Conservation (phyloP, 129 eudicot species). For the Flaveria ramosissima region DNA sequence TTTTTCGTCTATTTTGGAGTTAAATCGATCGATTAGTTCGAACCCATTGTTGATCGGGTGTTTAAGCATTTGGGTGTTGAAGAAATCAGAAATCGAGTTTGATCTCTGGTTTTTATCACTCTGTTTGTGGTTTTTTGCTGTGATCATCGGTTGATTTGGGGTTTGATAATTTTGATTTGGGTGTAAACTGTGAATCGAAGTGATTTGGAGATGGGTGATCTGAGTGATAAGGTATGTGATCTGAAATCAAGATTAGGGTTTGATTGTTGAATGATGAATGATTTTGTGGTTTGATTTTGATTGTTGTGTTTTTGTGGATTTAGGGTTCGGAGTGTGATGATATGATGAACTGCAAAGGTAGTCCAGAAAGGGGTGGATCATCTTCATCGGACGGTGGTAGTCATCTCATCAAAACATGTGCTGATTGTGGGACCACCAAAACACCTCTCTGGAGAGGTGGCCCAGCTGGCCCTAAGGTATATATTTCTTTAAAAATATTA, state of each 20-base stretch:
- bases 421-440: constrained; percentile 89
- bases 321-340: constrained; percentile 69
- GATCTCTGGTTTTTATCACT: neutral
- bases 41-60: too few species aligned
- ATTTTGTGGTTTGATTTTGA: neutral
- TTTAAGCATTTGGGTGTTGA: too few species aligned
- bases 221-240: constrained; percentile 76
- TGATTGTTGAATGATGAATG: neutral
- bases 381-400: constrained; percentile 45
- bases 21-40: too few species aligned
- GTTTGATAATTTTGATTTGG: constrained; percentile 14
- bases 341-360: constrained; percentile 47
- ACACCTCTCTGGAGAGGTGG: constrained; percentile 99
- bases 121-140: neutral
- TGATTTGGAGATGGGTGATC: constrained; percentile 61
- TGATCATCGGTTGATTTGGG: neutral
- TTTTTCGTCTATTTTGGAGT: too few species aligned
- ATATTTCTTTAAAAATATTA: neutral
- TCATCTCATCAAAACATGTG: constrained; percentile 59
- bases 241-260: neutral
- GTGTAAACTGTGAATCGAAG: constrained; percentile 11
- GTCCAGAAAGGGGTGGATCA: constrained; percentile 52
- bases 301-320: neutral
- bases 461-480: constrained; percentile 98
- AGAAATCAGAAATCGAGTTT: neutral